phyloP scores from a whole-genome alignment of 2,329 filamentous ascomycete species.

The Ophiocordyceps camponoti-leonardi region DNA sequence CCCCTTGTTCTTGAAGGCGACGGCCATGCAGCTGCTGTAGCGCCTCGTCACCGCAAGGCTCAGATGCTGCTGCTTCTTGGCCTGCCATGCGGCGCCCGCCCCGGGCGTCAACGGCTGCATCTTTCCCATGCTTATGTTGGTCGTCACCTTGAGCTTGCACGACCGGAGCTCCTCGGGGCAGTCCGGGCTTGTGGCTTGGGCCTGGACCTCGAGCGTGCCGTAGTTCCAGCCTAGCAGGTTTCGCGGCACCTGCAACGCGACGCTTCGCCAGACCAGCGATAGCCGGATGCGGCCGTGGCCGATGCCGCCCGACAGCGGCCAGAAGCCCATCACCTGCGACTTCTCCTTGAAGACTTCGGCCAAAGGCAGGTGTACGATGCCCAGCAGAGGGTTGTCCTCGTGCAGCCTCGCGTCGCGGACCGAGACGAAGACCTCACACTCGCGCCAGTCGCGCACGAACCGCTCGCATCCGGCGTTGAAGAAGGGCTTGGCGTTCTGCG shows the following conservation, averaged over 20 bases:
- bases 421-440: constrained; percentile 48
- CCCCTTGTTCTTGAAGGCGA: constrained; percentile 27
- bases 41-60: constrained; percentile 41
- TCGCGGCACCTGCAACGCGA: constrained; percentile 42
- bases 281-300: constrained; percentile 52
- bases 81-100: constrained; percentile 31
- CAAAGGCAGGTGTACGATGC: constrained; percentile 52
- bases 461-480: constrained; percentile 63
- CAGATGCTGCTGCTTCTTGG: constrained; percentile 24
- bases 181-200: constrained; percentile 23
- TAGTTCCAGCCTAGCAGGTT: constrained; percentile 52
- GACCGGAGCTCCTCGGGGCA: constrained; percentile 29
- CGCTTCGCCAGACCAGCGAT: constrained; percentile 56
- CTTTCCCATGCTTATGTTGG: constrained; percentile 39
- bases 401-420: constrained; percentile 51
- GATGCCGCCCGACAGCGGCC: constrained; percentile 53
- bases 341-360: constrained; percentile 41
- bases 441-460: constrained; percentile 51
- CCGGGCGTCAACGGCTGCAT: constrained; percentile 28
- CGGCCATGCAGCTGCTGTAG: constrained; percentile 37
- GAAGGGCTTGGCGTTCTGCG: constrained; percentile 62
- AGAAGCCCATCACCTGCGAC: constrained; percentile 48
- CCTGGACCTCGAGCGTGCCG: constrained; percentile 50
- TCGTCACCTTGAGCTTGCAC: constrained; percentile 40
- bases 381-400: constrained; percentile 53